phyloP scores from a whole-genome alignment of 2,329 filamentous ascomycete species.

The Fusarium temperatum region DNA sequence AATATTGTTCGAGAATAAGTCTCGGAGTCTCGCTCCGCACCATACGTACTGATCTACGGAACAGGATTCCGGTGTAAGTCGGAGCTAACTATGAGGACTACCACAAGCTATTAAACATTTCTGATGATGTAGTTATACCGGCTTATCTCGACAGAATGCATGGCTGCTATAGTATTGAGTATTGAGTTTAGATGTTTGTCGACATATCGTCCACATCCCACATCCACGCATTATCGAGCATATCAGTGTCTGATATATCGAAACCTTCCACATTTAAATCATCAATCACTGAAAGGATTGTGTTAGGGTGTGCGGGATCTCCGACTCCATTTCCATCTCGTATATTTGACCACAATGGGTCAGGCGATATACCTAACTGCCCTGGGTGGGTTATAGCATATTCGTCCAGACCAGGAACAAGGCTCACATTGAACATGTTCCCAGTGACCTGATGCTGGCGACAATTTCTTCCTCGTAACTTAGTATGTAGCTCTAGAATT shows the following conservation, averaged over 20 bases:
- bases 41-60: slow-evolving; percentile 1
- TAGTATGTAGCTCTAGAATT: slow-evolving; percentile 25
- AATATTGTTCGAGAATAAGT: background rate
- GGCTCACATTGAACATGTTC: background rate
- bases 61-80: slow-evolving; percentile 1
- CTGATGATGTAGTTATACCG: too few relatives aligned
- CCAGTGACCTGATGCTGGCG: background rate
- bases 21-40: slow-evolving; percentile 7
- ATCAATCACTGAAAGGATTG: slow-evolving; percentile 30
- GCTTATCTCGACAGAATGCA: background rate
- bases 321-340: background rate
- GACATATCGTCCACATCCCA: slow-evolving; percentile 19
- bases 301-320: slow-evolving; percentile 2
- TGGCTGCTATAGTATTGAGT: background rate
- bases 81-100: background rate
- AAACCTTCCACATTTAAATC: slow-evolving; percentile 18
- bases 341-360: slow-evolving; percentile 32
- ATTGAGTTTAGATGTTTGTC: background rate
- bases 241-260: background rate
- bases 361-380: slow-evolving; percentile 12
- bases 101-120: background rate
- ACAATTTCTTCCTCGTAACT: slow-evolving; percentile 2
- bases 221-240: slow-evolving; percentile 26
- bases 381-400: slow-evolving; percentile 14
- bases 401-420: background rate